Base-by-base conservation (phyloP, 306 rosid genomes). In the Glycine soja region DNA sequence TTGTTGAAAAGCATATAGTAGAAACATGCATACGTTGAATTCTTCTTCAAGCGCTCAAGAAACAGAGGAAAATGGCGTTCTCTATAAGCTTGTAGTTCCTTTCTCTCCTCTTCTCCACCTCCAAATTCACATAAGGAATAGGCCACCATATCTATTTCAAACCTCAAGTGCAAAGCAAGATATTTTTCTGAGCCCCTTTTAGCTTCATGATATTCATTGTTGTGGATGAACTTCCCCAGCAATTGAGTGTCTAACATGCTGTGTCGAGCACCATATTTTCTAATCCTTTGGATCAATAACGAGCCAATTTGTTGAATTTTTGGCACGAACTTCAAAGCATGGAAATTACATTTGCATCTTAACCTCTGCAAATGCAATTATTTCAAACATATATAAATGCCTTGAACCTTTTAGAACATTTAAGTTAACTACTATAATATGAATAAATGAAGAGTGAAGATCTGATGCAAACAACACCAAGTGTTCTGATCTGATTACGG, bases 261-360 rank as follows among this genome's bases (percentile, higher is more conserved):
- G 16, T 43, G 38, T 36, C 89, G 81, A 70, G 89, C 87, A 18
- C 85, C 81, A 19, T 87, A 74, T 68, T 88, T 86, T 78, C 99
- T 86, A 70, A 93, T 88, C 86, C 97, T 95, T 75, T 79, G 86
- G 57, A 91, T 91, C 85, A 95, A 85, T 16, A 90, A 43, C 1
- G 97, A 88, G 36, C 94, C 99, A 57, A 85, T 88, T 87, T 80
- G 62, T 81, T 95, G 99, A 63, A 95, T 95, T 83, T 90, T 89
- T 1, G 92, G 96, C 54, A 53, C 85, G 43, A 90, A 95, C 72
- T 91, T 93, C 86, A 93, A 77, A 48, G 97, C 97, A 69, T 95
- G 98, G 87, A 91, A 95, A 85, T 95, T 95, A 82, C 98, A 95
- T 91, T 91, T 95, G 90, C 99, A 95, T 89, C 99, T 89, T 85